Evolutionary conservation across 768 basidiomycete genomes (phyloP).

Genomic region (Scleroderma citrinum): DNA sequence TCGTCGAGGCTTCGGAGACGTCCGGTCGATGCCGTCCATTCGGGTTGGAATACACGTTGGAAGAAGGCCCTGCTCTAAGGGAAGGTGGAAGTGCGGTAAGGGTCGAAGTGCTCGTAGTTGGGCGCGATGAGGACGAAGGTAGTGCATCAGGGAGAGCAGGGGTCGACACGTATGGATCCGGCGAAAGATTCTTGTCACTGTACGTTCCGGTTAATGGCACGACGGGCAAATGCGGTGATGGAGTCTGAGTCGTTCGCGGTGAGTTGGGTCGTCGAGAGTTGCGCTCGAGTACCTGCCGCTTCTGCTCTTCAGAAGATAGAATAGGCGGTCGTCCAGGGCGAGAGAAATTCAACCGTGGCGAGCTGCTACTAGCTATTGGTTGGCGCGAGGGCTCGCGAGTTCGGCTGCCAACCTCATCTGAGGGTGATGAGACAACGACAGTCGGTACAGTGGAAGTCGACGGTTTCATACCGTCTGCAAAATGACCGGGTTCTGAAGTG

Average conservation of each 20-base stretch:
- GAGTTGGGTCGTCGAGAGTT: conserved; percentile 41
- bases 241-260: conserved; percentile 17
- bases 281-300: conserved; percentile 49
- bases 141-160: conserved; percentile 15
- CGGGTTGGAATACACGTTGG: conserved; percentile 46
- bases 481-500: conserved; percentile 1
- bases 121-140: conserved; percentile 11
- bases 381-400: conserved; percentile 28
- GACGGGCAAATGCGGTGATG: conserved; percentile 8
- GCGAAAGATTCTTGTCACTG: background rate
- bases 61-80: conserved; percentile 32
- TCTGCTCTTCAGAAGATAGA: conserved; percentile 32
- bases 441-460: conserved; percentile 36
- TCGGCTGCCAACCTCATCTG: conserved; percentile 16
- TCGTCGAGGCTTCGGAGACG: conserved; percentile 39
- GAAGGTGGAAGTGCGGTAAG: conserved; percentile 33
- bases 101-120: conserved; percentile 3
- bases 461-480: conserved; percentile 12
- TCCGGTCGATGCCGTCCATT: conserved; percentile 67
- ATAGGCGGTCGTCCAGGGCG: conserved; percentile 49
- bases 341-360: conserved; percentile 53
- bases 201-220: conserved; percentile 19
- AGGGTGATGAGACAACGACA: conserved; percentile 49
- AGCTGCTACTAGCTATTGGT: conserved; percentile 36
- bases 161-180: conserved; percentile 1